phyloP scores from a whole-genome alignment of 2,329 filamentous ascomycete genomes.

The Colletotrichum sp. region DNA sequence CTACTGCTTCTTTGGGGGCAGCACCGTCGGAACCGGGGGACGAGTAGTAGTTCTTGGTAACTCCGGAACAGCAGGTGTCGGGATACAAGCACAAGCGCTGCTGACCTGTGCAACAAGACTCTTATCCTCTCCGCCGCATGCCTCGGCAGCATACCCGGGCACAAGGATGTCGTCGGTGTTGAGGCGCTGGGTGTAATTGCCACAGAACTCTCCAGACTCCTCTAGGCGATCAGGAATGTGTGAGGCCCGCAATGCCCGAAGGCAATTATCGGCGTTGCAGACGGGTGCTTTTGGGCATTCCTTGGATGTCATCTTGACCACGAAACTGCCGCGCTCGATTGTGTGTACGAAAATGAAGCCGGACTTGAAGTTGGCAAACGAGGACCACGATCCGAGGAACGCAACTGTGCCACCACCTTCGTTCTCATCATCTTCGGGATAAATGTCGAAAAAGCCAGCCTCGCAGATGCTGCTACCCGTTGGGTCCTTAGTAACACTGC shows the following conservation, averaged over 20 bases:
- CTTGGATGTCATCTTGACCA: constrained; percentile 26
- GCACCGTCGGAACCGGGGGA: constrained; percentile 25
- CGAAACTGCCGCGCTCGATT: constrained; percentile 26
- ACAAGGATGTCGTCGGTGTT: constrained; percentile 15
- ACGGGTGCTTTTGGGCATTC: constrained; percentile 16
- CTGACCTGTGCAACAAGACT: constrained; percentile 22
- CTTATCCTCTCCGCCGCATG: constrained; percentile 13
- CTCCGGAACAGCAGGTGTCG: constrained; percentile 26
- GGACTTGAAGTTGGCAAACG: constrained; percentile 25
- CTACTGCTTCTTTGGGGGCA: constrained; percentile 17
- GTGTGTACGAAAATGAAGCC: constrained; percentile 27
- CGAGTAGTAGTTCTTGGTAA: constrained; percentile 27
- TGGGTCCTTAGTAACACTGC: constrained; percentile 32
- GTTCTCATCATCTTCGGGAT: constrained; percentile 38
- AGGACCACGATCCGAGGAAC: constrained; percentile 24
- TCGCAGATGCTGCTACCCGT: constrained; percentile 45
- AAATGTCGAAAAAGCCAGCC: constrained; percentile 50
- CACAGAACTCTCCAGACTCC: constrained; percentile 25
- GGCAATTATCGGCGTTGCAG: constrained; percentile 27
- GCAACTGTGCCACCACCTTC: constrained; percentile 24
- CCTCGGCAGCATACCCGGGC: constrained; percentile 21
- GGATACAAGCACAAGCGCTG: constrained; percentile 26
- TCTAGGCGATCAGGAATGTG: constrained; percentile 21
- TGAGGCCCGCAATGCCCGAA: constrained; percentile 23
- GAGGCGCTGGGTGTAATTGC: constrained; percentile 15